Evolutionary conservation across 352 stramenopile species (phyloP).

Genomic region (Thalassiosira pacifica): DNA sequence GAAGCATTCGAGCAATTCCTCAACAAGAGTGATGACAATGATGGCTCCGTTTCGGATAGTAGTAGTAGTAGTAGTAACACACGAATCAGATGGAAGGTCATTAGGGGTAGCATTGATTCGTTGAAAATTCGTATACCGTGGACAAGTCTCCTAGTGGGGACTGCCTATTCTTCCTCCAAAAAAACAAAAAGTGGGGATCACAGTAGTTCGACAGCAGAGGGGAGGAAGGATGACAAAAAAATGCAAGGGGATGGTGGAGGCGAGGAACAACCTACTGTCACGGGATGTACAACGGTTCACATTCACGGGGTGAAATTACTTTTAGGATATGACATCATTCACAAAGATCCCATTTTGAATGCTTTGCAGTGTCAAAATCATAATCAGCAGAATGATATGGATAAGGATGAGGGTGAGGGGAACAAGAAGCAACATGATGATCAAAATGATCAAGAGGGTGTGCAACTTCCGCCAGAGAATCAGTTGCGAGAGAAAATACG

Average conservation of each 20-base stretch:
- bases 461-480: slow-evolving; percentile 10
- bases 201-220: background rate
- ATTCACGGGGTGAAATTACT: slow-evolving; percentile 60
- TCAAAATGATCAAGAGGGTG: no score
- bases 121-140: slow-evolving; percentile 66
- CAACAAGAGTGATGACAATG: slow-evolving; percentile 32
- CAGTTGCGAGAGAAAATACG: slow-evolving; percentile 40
- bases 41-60: background rate
- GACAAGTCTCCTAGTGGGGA: slow-evolving; percentile 63
- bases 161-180: slow-evolving; percentile 51
- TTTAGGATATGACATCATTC: slow-evolving; percentile 67
- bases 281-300: slow-evolving; percentile 50
- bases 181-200: background rate
- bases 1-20: slow-evolving; percentile 70
- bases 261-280: background rate
- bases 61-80: background rate
- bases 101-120: slow-evolving; percentile 58
- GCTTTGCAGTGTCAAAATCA: slow-evolving; percentile 28
- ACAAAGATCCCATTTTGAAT: slow-evolving; percentile 47
- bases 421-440: background rate
- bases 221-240: background rate
- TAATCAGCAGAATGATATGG: background rate
- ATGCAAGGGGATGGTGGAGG: slow-evolving; percentile 6
- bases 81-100: slow-evolving; percentile 68
- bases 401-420: background rate